Evolutionary conservation across 257 asterid genomes (phyloP).

Genomic region (Solanum arcanum): DNA sequence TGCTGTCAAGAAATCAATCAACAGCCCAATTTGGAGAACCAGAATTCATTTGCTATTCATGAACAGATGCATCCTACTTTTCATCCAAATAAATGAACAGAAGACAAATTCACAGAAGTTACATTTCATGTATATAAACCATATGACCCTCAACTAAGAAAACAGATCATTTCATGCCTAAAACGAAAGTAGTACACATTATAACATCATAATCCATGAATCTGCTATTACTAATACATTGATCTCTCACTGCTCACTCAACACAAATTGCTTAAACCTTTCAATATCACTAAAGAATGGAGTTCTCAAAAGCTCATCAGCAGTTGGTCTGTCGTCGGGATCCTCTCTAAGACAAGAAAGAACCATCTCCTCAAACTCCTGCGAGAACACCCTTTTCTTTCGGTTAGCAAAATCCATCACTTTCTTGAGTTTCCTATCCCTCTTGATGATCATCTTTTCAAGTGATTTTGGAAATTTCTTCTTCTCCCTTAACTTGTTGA

Average conservation of each 20-base stretch:
- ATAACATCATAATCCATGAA: background rate
- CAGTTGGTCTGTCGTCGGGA: background rate
- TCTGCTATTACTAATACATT: background rate
- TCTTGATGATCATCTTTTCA: background rate
- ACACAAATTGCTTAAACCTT: background rate
- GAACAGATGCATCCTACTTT: background rate
- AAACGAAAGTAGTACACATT: background rate
- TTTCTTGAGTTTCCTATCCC: background rate
- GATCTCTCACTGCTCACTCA: background rate
- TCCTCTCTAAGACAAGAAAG: background rate
- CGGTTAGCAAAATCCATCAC: background rate
- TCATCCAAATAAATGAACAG: background rate
- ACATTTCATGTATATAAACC: background rate
- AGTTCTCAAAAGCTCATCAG: background rate
- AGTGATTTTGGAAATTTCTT: background rate
- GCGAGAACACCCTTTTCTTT: background rate
- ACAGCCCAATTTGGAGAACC: background rate
- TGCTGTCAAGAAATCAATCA: background rate
- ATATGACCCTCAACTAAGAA: too few species aligned
- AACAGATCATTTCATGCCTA: background rate
- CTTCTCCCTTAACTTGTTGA: background rate
- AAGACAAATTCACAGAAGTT: background rate
- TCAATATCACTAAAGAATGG: background rate
- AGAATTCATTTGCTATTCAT: background rate
- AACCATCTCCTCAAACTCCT: slow-evolving; percentile 1